Evolutionary conservation across 192 early-diverging fungal genomes (phyloP), one percentile per base, ranked within the genome.

Genomic region (Gigaspora rosea): DNA sequence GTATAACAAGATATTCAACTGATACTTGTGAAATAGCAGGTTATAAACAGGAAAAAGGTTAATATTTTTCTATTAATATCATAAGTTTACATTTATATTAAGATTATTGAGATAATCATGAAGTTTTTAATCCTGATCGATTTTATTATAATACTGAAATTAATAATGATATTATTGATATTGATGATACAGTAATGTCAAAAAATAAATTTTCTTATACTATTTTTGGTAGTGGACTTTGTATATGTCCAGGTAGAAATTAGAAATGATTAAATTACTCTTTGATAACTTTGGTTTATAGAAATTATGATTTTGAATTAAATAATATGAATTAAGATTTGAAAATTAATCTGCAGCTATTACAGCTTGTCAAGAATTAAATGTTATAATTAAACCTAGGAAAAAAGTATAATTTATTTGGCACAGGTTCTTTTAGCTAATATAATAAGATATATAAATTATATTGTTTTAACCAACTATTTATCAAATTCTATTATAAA

Each of bases 221-320:
- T 15, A 73, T 73, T 33, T 73, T 73, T 73, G 56, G 71, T 58
- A 33, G 56, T 41, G 71, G 71, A 1, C 16, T 58, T n/a, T 8
- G 56, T 15, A 36, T 57, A 32, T 73, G 71, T 73, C 71, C 71
- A 10, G 71, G 71, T 33, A 73, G 71, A 48, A 35, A 6, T 58
- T 73, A 5, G 71, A 56, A 41, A 73, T 73, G 71, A 41, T 58
- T 27, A 11, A 58, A 41, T 15, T 73, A 2, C 12, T 46, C 16
- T 58, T 58, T 73, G 8, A 58, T 73, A 15, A 54, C 36, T n/a
- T 36, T 58, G 36, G 13, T 73, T 57, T 73, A n/a, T n/a, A 16
- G 22, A 58, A 59, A 58, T 6, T 73, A 58, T 18, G 56, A 73
- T 47, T 10, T 48, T 58, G 56, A 58, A 57, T 58, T 73, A 47